Base-by-base conservation (phyloP, 208 protist genomes). In the Vickermania ingenoplastis region DNA sequence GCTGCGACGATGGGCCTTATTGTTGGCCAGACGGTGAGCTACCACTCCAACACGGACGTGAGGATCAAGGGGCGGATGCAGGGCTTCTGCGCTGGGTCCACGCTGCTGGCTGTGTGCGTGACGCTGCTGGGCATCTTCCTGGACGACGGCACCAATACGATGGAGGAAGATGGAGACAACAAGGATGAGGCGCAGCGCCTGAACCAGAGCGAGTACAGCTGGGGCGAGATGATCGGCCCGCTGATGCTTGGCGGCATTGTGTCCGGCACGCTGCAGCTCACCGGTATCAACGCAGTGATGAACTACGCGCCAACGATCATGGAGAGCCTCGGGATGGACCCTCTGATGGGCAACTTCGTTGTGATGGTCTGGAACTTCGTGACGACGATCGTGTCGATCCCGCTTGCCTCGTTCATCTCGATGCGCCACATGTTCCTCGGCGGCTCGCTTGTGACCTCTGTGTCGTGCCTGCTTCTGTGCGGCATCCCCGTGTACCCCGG, bases 31-130 rank as follows among this genome's bases (percentile, higher is more conserved):
- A 64, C 57, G 53, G 59, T 59, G 14, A 25, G 65, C 24, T 71
- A 67, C 26, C 52, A 48, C 13, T 56, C 31, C 29, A 36, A 77
- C 4, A 23, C 22, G 7, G 30, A 53, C 53, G 29, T 29, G 7
- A 28, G 74, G 1, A 55, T 81, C 66, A 67, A 65, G 59, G 21
- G n/a, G 30, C 70, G 75, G 36, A 48, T 62, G 48, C 75, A 81
- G 52, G 57, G 70, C 29, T 53, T 75, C 1, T 57, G 58, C 26
- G 45, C 61, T 1, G 28, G 49, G 21, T 22, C 60, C 1, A 72
- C 53, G 23, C 23, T 73, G 21, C 7, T 74, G 13, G 49, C 56
- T n/a, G 4, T 77, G 11, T 22, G 65, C 1, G 30, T 68, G 21
- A 28, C 54, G 13, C 1, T 64, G 26, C 21, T 50, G 2, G 52